phyloP scores from a whole-genome alignment of 139 green algal genomes.

The Pedinophyceae sp. region DNA sequence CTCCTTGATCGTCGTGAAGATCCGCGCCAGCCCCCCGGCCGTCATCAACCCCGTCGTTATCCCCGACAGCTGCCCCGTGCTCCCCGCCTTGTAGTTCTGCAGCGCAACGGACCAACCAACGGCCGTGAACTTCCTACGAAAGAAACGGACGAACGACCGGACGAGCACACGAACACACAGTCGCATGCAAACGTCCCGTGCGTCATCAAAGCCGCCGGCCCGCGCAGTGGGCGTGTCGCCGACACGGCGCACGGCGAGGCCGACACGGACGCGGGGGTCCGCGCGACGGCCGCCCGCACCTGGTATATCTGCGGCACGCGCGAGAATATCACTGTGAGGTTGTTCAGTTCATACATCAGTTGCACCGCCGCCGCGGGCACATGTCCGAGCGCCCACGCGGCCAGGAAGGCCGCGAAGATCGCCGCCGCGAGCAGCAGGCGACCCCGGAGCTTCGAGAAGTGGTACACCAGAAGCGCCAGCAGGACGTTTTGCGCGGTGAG shows the following conservation, averaged over 20 bases:
- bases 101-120: too few species aligned
- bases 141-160: too few species aligned
- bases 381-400: not conserved
- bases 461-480: conserved; percentile 4
- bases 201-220: too few species aligned
- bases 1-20: conserved; percentile 1
- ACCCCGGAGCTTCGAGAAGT: conserved; percentile 1
- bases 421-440: not conserved
- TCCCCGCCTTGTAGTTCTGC: conserved; percentile 3
- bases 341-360: not conserved
- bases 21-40: not conserved
- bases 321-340: conserved; percentile 3
- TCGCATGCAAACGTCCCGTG: too few species aligned
- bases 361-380: not conserved
- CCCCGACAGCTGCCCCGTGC: not conserved
- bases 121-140: too few species aligned
- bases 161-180: too few species aligned
- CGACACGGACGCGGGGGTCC: too few species aligned
- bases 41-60: not conserved
- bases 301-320: conserved; percentile 7
- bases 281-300: too few species aligned
- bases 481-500: not conserved
- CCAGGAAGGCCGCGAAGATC: conserved; percentile 1
- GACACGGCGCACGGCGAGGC: too few species aligned
- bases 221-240: too few species aligned